Conservation (phyloP, 768 basidiomycete species). For the Tulasnella sp. region DNA sequence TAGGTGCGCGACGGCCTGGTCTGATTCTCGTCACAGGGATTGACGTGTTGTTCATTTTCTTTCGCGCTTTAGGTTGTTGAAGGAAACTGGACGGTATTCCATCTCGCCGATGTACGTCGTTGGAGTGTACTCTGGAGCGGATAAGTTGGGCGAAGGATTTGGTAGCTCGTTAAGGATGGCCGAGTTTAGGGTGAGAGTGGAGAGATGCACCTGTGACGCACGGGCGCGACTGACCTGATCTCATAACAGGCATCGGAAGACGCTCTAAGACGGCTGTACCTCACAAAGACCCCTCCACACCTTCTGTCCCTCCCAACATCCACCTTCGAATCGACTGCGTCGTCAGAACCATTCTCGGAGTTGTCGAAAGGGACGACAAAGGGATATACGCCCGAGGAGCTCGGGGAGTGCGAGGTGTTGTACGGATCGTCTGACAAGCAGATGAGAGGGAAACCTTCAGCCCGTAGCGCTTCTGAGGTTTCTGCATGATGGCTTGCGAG, state of each 20-base stretch:
- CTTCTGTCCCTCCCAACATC: conserved; percentile 58
- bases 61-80: conserved; percentile 49
- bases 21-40: background rate
- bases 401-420: conserved; percentile 12
- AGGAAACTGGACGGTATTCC: conserved; percentile 85
- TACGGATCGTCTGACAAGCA: conserved; percentile 1
- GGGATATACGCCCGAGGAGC: background rate
- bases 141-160: conserved; percentile 88
- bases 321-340: conserved; percentile 41
- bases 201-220: background rate
- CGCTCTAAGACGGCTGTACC: conserved; percentile 67
- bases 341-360: background rate
- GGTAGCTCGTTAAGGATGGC: conserved; percentile 92
- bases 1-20: conserved; percentile 35
- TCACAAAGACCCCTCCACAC: conserved; percentile 63
- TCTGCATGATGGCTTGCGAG: background rate
- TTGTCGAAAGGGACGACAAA: background rate
- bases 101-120: conserved; percentile 91
- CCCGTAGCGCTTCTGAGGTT: background rate
- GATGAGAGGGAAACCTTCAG: background rate
- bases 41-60: background rate
- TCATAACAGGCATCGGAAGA: conserved; percentile 66
- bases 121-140: conserved; percentile 77
- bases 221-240: background rate
- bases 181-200: conserved; percentile 58